Evolutionary conservation across 139 green algal species (phyloP).

Genomic region (Chlorella sp.): DNA sequence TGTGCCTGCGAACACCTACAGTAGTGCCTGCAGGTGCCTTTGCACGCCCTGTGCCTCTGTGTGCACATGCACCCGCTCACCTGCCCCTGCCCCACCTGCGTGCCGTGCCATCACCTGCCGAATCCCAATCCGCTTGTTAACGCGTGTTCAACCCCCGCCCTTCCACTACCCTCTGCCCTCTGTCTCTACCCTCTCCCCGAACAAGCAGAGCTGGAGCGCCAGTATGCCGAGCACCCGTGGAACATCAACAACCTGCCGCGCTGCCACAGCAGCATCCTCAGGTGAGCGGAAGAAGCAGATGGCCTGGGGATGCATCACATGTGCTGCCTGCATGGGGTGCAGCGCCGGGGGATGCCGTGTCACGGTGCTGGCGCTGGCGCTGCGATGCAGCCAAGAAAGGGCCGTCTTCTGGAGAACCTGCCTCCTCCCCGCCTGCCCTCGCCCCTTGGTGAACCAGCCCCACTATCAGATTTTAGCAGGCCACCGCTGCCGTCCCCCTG

Average conservation of each 20-base stretch:
- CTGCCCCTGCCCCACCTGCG: background rate
- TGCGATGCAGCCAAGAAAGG: background rate
- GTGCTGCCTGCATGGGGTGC: too few species aligned
- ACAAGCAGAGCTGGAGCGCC: constrained; percentile 39
- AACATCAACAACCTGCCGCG: constrained; percentile 89
- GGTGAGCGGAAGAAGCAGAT: constrained; percentile 30
- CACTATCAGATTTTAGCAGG: too few species aligned
- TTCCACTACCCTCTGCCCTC: background rate
- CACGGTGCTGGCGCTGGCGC: background rate
- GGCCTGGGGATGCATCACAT: too few species aligned
- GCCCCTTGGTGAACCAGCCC: too few species aligned
- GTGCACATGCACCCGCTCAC: too few species aligned
- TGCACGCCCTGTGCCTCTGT: too few species aligned
- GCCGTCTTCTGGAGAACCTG: background rate
- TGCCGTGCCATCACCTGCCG: background rate
- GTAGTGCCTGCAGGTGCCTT: too few species aligned
- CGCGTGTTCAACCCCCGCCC: too few species aligned
- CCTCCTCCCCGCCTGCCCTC: background rate
- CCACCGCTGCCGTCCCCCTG: too few species aligned
- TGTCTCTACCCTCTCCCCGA: background rate
- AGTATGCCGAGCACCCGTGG: constrained; percentile 68
- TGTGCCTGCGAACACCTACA: too few species aligned
- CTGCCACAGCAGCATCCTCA: constrained; percentile 66
- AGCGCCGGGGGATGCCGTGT: too few species aligned
- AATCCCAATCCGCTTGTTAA: too few species aligned